Percentiles rank a stretch among this genome's conserved stretches.
These are phyloP conservation scores for Endoconidiophora laricicola DNA, from an alignment of 2,329 filamentous ascomycete species.

Conservation along the genomic window DNA sequence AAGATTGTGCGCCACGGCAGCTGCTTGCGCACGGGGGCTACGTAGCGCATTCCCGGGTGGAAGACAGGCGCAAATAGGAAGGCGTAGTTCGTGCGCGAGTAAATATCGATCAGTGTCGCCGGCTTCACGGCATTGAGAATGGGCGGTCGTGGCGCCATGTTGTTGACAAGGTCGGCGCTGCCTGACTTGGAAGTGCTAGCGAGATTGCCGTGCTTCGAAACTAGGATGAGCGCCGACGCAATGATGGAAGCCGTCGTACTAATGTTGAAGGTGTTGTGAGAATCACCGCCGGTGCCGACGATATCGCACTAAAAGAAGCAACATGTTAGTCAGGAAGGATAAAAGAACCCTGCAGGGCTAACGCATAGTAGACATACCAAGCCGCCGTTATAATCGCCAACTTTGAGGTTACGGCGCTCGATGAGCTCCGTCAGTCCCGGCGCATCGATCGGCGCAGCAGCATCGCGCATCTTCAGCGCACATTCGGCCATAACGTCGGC, in stretches of 20 bases:
- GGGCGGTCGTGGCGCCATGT: constrained; percentile 55
- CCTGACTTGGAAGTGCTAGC: constrained; percentile 92
- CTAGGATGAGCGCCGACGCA: constrained; percentile 65
- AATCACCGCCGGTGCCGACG: constrained; percentile 90
- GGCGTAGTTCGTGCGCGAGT: constrained; percentile 70
- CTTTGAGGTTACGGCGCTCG: constrained; percentile 39
- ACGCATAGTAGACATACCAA: constrained; percentile 40
- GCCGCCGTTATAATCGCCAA: constrained; percentile 66
- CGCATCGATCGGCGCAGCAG: constrained; percentile 56
- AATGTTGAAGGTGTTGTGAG: constrained; percentile 96
- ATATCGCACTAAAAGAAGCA: constrained; percentile 54
- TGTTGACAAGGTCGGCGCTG: constrained; percentile 76
- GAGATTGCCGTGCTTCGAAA: constrained; percentile 92
- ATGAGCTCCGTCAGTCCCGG: constrained; percentile 44
- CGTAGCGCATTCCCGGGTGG: constrained; percentile 85
- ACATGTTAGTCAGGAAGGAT: constrained; percentile 2
- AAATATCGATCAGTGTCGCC: constrained; percentile 52
- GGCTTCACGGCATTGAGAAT: constrained; percentile 60
- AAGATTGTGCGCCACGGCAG: constrained; percentile 94
- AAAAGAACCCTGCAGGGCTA: neutral
- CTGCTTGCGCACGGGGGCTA: constrained; percentile 69
- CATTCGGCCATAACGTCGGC: constrained; percentile 77
- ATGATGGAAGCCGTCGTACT: constrained; percentile 89
- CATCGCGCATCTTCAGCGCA: constrained; percentile 67
- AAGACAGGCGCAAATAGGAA: constrained; percentile 95